Percentiles rank a stretch among this genome's conserved stretches.
Evolutionary conservation across 768 basidiomycete species (phyloP).

Genomic region (Chalciporus pseudorubinellus): DNA sequence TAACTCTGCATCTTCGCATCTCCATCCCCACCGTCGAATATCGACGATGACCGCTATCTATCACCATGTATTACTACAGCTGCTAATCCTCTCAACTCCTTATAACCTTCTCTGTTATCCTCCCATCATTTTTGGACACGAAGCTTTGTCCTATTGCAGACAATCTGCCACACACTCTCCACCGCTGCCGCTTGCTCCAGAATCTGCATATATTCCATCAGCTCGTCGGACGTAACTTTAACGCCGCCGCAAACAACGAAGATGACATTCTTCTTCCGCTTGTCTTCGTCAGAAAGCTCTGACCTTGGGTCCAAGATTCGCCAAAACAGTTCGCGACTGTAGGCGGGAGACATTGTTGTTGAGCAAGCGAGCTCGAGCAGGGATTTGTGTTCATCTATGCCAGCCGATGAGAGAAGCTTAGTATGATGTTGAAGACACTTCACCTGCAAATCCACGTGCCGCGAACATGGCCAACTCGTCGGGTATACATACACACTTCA

Average conservation of each 20-base stretch:
- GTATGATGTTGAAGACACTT: constrained; percentile 13
- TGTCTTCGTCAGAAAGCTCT: constrained; percentile 21
- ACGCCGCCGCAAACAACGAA: constrained; percentile 66
- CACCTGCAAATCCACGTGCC: constrained; percentile 57
- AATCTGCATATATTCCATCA: constrained; percentile 45
- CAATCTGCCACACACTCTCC: constrained; percentile 28
- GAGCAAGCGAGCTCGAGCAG: constrained; percentile 75
- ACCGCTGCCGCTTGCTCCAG: constrained; percentile 35
- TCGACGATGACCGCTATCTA: not conserved
- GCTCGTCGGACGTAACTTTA: constrained; percentile 58
- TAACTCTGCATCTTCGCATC: constrained; percentile 14
- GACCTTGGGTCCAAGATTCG: constrained; percentile 28
- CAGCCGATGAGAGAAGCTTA: not conserved
- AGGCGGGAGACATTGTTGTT: constrained; percentile 65
- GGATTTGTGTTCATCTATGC: constrained; percentile 69
- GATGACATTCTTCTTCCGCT: constrained; percentile 43
- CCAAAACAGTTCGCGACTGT: constrained; percentile 54
- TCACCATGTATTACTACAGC: constrained; percentile 18
- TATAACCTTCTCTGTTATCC: not conserved
- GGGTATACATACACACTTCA: constrained; percentile 59
- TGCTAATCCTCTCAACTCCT: not conserved
- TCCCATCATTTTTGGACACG: constrained; percentile 17
- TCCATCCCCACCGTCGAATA: not conserved
- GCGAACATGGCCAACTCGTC: constrained; percentile 71
- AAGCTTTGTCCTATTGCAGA: constrained; percentile 28